A percentile compares a stretch with the other conserved stretches of the same genome.
Evolutionary conservation across 306 rosid species (phyloP).

Genomic region (Pterocarpus santalinus): DNA sequence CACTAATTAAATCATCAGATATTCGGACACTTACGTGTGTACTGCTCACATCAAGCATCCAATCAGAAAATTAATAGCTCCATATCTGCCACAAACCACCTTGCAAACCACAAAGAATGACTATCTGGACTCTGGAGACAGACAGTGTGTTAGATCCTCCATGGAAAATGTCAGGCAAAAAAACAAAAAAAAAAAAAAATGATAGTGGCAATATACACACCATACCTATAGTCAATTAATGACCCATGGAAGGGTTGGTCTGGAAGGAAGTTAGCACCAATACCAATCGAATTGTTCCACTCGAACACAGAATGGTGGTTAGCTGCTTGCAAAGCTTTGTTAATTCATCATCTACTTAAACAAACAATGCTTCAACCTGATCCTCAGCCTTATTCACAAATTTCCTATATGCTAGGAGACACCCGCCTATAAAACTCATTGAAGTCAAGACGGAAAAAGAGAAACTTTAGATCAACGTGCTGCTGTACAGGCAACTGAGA

Average conservation of each 20-base stretch:
- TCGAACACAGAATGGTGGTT: slow-evolving; percentile 48
- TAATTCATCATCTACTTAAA: slow-evolving; percentile 29
- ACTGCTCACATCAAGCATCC: slow-evolving; percentile 57
- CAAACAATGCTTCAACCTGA: slow-evolving; percentile 51
- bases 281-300: slow-evolving; percentile 43
- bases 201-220: slow-evolving; percentile 17
- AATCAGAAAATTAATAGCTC: slow-evolving; percentile 56
- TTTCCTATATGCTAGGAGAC: slow-evolving; percentile 60
- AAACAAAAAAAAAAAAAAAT: background rate
- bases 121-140: slow-evolving; percentile 57
- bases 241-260: slow-evolving; percentile 48
- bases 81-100: slow-evolving; percentile 58
- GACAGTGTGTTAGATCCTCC: slow-evolving; percentile 38
- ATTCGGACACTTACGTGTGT: slow-evolving; percentile 59
- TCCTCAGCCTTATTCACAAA: slow-evolving; percentile 38
- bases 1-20: slow-evolving; percentile 55
- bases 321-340: slow-evolving; percentile 49
- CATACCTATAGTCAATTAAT: slow-evolving; percentile 63
- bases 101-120: slow-evolving; percentile 57
- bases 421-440: slow-evolving; percentile 84
- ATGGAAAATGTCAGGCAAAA: background rate
- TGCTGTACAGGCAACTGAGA: slow-evolving; percentile 95
- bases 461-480: slow-evolving; percentile 96
- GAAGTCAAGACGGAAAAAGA: slow-evolving; percentile 94
- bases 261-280: slow-evolving; percentile 55